These are phyloP conservation scores for Candida neerlandica DNA, from an alignment of 1,139 yeast species.

Conservation along the genomic window DNA sequence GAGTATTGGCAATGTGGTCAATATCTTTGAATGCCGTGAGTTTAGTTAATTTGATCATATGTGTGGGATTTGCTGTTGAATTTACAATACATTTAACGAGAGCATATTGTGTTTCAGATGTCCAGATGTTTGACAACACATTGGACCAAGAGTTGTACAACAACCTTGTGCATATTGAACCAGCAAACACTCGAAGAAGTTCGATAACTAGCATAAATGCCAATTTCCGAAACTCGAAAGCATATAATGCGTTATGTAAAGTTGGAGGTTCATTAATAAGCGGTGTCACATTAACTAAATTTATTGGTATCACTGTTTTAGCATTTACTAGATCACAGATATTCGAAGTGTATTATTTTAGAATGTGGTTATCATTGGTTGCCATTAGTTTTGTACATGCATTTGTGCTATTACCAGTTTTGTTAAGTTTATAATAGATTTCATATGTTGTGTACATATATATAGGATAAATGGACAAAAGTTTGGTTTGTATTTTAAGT, in stretches of 20 bases:
- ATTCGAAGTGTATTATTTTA: constrained; percentile 86
- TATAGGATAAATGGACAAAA: not conserved
- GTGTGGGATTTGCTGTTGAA: constrained; percentile 91
- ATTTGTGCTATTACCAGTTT: constrained; percentile 73
- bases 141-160: constrained; percentile 17
- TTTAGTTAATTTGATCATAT: constrained; percentile 82
- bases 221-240: constrained; percentile 20
- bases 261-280: constrained; percentile 89
- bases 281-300: constrained; percentile 87
- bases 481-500: too few relatives aligned
- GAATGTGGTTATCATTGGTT: constrained; percentile 93
- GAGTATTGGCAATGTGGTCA: constrained; percentile 73
- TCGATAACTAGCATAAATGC: constrained; percentile 10
- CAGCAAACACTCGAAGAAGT: constrained; percentile 5
- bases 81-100: constrained; percentile 87
- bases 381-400: constrained; percentile 78
- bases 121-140: constrained; percentile 18
- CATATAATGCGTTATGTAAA: constrained; percentile 63
- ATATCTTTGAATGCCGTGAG: constrained; percentile 88
- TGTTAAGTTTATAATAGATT: constrained; percentile 46
- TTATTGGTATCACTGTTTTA: constrained; percentile 82
- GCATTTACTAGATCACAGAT: constrained; percentile 87
- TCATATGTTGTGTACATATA: not conserved
- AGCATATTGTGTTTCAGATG: constrained; percentile 53
- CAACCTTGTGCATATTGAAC: constrained; percentile 18